These are phyloP conservation scores for Fusarium sp. DNA, from an alignment of 2,329 filamentous ascomycete species.

Conservation along the genomic window DNA sequence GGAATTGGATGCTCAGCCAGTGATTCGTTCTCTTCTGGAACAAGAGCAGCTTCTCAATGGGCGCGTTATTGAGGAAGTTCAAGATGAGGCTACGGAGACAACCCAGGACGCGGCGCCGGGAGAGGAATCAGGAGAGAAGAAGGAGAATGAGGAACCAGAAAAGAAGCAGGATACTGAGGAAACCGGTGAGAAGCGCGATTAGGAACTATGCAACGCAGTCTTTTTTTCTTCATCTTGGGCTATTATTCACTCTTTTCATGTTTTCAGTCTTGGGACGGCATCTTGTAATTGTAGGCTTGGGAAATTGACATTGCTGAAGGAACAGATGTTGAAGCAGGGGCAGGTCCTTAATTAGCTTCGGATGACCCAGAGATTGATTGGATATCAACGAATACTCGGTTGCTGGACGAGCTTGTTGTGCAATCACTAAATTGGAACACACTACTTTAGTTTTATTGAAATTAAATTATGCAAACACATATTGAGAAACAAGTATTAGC, in stretches of 20 bases:
- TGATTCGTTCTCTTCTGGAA: not conserved
- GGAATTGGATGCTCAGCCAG: not conserved
- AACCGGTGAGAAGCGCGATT: not conserved
- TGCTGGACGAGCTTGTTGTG: accelerated
- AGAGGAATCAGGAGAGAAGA: accelerated
- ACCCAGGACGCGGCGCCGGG: accelerated
- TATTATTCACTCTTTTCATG: not conserved
- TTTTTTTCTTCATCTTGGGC: not conserved
- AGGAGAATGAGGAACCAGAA: no score
- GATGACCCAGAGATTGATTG: accelerated
- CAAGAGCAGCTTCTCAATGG: not conserved
- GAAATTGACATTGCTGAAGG: not conserved
- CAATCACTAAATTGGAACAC: not conserved
- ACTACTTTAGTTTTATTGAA: not conserved
- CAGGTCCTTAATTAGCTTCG: accelerated
- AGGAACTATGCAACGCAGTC: accelerated
- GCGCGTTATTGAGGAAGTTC: not conserved
- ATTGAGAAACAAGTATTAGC: not conserved
- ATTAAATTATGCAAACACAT: not conserved
- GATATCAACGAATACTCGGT: accelerated
- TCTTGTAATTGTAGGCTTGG: no score
- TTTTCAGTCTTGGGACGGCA: not conserved
- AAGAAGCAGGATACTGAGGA: accelerated
- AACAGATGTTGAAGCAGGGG: not conserved
- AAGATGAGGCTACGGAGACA: not conserved